Percentiles rank a stretch among this genome's conserved stretches.
phyloP scores from a whole-genome alignment of 495 filamentous ascomycete species.

The Aspergillus bridgeri region DNA sequence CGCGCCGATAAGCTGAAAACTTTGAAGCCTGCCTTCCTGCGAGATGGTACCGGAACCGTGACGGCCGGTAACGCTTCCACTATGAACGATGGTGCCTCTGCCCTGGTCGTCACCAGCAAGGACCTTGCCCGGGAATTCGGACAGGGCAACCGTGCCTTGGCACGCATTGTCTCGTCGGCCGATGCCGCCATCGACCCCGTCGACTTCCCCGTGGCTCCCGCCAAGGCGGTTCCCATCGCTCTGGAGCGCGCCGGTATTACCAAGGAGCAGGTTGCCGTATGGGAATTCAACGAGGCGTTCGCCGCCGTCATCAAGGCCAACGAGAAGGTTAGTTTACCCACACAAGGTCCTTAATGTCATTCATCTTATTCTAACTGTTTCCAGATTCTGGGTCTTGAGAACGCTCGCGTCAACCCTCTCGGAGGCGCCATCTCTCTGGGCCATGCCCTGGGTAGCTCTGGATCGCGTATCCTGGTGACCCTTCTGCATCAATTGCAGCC shows the following conservation, averaged over 20 bases:
- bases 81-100: slow-evolving; percentile 91
- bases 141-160: slow-evolving; percentile 67
- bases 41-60: slow-evolving; percentile 80
- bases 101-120: slow-evolving; percentile 78
- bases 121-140: slow-evolving; percentile 75
- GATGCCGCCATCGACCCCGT: slow-evolving; percentile 92
- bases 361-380: slow-evolving; percentile 15
- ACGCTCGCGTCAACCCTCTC: slow-evolving; percentile 76
- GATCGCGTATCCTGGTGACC: slow-evolving; percentile 86
- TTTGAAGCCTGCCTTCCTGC: slow-evolving; percentile 87
- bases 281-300: slow-evolving; percentile 99
- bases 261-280: slow-evolving; percentile 83
- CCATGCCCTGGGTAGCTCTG: slow-evolving; percentile 90
- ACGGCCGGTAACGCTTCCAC: slow-evolving; percentile 91
- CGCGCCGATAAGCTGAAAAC: slow-evolving; percentile 79
- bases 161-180: slow-evolving; percentile 77
- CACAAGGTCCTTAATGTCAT: background rate
- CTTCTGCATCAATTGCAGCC: slow-evolving; percentile 84
- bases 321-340: slow-evolving; percentile 59
- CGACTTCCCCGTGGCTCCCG: slow-evolving; percentile 91
- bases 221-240: slow-evolving; percentile 89
- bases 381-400: slow-evolving; percentile 74
- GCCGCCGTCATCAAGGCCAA: slow-evolving; percentile 95
- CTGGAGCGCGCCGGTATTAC: slow-evolving; percentile 82
- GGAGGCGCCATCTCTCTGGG: slow-evolving; percentile 94